Conservation (phyloP, 2,329 filamentous ascomycete species). For the Aspergillus sojae region DNA sequence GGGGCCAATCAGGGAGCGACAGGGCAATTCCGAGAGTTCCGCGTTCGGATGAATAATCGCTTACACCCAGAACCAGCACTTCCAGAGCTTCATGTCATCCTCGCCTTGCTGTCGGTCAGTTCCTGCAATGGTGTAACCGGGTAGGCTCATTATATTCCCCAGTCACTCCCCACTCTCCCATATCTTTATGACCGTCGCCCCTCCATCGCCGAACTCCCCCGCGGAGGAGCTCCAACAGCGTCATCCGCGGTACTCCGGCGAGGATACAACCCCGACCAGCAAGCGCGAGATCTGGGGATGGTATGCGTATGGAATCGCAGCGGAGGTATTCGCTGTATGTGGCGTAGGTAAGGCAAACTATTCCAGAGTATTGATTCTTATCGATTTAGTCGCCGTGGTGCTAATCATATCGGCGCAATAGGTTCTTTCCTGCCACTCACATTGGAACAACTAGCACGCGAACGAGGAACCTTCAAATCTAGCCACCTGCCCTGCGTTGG, state of each 20-base stretch:
- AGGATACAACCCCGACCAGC: constrained; percentile 83
- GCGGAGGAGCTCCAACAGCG: constrained; percentile 28
- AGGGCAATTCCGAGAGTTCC: neutral
- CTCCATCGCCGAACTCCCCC: constrained; percentile 16
- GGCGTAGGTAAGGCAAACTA: constrained; percentile 58
- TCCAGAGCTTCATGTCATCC: neutral
- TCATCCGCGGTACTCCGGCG: constrained; percentile 68
- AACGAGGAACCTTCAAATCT: constrained; percentile 77
- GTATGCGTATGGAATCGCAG: constrained; percentile 93
- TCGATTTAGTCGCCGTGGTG: neutral
- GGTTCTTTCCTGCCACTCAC: constrained; percentile 91
- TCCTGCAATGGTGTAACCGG: neutral
- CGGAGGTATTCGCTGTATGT: constrained; percentile 91
- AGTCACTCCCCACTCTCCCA: neutral
- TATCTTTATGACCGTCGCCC: constrained; percentile 6
- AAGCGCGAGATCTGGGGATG: constrained; percentile 81
- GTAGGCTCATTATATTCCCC: neutral
- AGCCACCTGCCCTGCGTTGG: constrained; percentile 36
- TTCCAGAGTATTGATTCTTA: neutral
- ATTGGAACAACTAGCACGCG: constrained; percentile 85
- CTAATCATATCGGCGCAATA: constrained; percentile 34
- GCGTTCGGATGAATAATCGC: constrained; percentile 6
- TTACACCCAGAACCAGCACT: neutral
- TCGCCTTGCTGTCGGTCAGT: neutral
- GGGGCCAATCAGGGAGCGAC: neutral